Conservation (phyloP, 768 basidiomycete species). For the Epithele typhae region DNA sequence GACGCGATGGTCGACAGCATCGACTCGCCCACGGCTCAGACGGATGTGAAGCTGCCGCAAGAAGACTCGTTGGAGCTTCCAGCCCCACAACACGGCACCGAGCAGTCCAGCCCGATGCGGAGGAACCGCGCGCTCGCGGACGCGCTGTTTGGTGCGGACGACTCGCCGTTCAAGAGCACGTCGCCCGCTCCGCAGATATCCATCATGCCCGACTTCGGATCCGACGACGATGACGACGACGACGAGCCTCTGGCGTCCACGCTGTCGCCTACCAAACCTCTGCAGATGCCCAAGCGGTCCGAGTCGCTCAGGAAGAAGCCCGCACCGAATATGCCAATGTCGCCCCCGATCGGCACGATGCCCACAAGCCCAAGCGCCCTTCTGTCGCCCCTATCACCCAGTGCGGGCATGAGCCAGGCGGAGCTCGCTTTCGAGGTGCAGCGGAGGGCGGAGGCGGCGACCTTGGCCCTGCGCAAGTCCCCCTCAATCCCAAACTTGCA, state of each 20-base stretch:
- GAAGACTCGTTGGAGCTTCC: slow-evolving; percentile 12
- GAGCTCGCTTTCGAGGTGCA: slow-evolving; percentile 64
- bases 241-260: slow-evolving; percentile 4
- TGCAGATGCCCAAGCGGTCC: slow-evolving; percentile 10
- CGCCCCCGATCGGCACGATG: neutral
- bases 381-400: slow-evolving; percentile 7
- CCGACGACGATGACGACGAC: slow-evolving; percentile 6
- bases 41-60: slow-evolving; percentile 3
- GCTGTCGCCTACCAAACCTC: neutral
- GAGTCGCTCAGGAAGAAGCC: slow-evolving; percentile 4
- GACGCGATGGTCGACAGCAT: slow-evolving; percentile 60
- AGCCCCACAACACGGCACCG: too few species aligned
- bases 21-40: slow-evolving; percentile 30
- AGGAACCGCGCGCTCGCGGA: slow-evolving; percentile 74
- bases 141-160: slow-evolving; percentile 60
- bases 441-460: slow-evolving; percentile 56
- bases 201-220: slow-evolving; percentile 9
- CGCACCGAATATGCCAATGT: neutral
- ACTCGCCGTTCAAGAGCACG: slow-evolving; percentile 25
- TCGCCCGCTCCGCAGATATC: slow-evolving; percentile 24
- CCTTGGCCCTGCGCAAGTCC: slow-evolving; percentile 38
- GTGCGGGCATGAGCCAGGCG: slow-evolving; percentile 37
- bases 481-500: slow-evolving; percentile 32
- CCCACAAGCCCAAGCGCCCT: slow-evolving; percentile 1
- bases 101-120: slow-evolving; percentile 41